These are phyloP conservation scores for Mallotus japonicus DNA, from an alignment of 441 rosid species.

Conservation along the genomic window DNA sequence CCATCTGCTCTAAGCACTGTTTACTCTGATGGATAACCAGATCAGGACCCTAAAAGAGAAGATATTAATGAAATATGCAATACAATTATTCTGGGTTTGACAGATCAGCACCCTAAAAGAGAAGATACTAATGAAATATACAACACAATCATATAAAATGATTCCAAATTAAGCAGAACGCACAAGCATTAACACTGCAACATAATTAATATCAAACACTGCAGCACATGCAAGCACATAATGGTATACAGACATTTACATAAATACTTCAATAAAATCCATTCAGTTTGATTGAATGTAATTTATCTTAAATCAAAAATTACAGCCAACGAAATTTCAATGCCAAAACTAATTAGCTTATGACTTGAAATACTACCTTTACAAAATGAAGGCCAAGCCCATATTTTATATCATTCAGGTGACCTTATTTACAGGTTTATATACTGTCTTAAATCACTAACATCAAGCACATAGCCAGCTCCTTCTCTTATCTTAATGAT, in stretches of 20 bases:
- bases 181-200: background rate
- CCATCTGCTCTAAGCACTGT: slow-evolving; percentile 75
- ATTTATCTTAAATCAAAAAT: background rate
- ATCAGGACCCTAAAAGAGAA: slow-evolving; percentile 76
- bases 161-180: slow-evolving; percentile 4
- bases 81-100: background rate
- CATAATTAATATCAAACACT: background rate
- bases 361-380: background rate
- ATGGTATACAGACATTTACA: background rate
- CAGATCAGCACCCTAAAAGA: slow-evolving; percentile 82
- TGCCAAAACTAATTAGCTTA: background rate
- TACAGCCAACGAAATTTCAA: background rate
- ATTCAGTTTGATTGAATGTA: background rate
- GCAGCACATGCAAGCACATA: background rate
- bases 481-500: background rate
- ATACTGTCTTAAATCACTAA: background rate
- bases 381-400: background rate
- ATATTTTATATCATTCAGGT: background rate
- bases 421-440: background rate
- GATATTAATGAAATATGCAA: slow-evolving; percentile 6
- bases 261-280: background rate
- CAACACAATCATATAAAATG: slow-evolving; percentile 4
- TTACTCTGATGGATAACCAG: slow-evolving; percentile 76
- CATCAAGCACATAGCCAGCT: background rate
- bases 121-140: slow-evolving; percentile 5